These are phyloP conservation scores for Syzygium aromaticum DNA, from an alignment of 345 rosid genomes.

Conservation along the genomic window DNA sequence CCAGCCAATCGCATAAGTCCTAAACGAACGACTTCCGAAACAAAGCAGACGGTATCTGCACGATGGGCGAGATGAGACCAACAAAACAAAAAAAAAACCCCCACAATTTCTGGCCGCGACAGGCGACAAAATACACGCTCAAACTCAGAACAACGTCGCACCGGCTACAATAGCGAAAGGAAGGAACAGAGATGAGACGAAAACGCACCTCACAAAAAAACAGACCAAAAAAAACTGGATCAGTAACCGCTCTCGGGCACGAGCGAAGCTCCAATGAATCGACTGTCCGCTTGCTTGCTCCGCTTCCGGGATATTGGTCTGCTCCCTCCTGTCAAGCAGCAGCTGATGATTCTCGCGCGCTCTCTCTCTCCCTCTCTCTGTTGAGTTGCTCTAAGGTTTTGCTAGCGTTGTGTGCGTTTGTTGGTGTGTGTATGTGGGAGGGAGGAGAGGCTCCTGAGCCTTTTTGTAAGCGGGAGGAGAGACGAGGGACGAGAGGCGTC, in stretches of 20 bases:
- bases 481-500: slow-evolving; percentile 6
- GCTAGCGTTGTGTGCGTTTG: not conserved
- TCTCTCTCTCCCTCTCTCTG: no score
- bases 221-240: not conserved
- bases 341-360: no score
- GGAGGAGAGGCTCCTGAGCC: not conserved
- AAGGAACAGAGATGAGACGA: not conserved
- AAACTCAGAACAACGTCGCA: not conserved
- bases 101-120: not conserved
- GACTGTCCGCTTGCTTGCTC: not conserved
- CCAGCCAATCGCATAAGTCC: not conserved
- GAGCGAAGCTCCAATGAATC: not conserved
- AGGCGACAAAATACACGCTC: not conserved
- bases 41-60: not conserved
- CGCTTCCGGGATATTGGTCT: not conserved
- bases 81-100: no score
- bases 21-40: not conserved
- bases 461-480: not conserved
- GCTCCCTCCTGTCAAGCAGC: not conserved
- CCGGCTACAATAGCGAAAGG: not conserved
- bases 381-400: not conserved
- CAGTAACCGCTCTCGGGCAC: not conserved
- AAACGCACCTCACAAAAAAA: not conserved
- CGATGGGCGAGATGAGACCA: not conserved
- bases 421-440: no score